Evolutionary conservation across 2,329 filamentous ascomycete genomes (phyloP).

Genomic region (Diplodia scrobiculata): DNA sequence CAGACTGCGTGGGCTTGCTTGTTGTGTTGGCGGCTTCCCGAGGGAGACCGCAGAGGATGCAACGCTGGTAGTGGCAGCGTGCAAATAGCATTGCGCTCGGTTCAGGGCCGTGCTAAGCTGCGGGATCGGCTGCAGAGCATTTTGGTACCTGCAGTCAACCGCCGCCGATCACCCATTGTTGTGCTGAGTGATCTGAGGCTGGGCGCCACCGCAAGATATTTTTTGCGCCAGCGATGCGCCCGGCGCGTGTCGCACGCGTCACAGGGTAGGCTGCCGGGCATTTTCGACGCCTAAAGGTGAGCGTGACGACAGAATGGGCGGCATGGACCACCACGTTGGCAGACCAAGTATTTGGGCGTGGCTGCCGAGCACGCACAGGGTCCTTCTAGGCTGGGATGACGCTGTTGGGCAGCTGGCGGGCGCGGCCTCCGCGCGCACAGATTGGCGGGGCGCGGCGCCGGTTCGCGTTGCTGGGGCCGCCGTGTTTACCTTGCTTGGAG

Average conservation of each 20-base stretch:
- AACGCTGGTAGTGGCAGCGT: not conserved
- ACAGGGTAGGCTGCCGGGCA: not conserved
- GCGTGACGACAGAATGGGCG: not conserved
- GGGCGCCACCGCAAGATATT: not conserved
- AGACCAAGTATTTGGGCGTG: not conserved
- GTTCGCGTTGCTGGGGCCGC: slow-evolving; percentile 15
- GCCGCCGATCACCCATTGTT: not conserved
- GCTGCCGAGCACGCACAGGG: not conserved
- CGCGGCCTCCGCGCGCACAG: slow-evolving; percentile 9
- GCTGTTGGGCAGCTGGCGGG: not conserved
- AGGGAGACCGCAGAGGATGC: too few relatives aligned
- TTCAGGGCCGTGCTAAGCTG: not conserved
- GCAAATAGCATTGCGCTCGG: not conserved
- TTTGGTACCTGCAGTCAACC: not conserved
- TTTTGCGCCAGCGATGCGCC: not conserved
- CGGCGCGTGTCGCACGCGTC: not conserved
- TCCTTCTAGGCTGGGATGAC: slow-evolving; percentile 1
- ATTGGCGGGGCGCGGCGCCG: slow-evolving; percentile 17
- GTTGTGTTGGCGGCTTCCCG: too few relatives aligned
- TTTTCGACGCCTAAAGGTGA: not conserved
- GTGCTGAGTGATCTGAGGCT: not conserved
- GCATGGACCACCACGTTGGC: not conserved
- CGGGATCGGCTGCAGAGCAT: not conserved
- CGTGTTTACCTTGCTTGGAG: slow-evolving; percentile 17
- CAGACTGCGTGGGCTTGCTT: too few relatives aligned